These are phyloP conservation scores for Cystobasidium onofrii DNA, from an alignment of 768 basidiomycete species.

Conservation along the genomic window DNA sequence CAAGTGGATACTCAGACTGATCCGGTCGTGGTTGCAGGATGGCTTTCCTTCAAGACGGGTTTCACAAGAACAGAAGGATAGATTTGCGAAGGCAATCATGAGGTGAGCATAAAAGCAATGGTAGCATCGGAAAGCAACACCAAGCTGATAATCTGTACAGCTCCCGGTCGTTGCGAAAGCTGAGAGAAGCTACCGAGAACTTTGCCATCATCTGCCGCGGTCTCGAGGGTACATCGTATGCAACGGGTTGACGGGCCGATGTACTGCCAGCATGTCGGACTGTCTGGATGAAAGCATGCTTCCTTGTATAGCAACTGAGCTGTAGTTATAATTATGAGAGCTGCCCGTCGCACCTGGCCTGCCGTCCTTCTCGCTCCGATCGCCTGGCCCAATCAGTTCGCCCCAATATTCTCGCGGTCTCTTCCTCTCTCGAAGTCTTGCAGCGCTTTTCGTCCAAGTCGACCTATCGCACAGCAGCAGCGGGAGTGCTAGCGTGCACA, in stretches of 20 bases:
- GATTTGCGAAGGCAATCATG: conserved; percentile 17
- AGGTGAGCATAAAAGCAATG: not conserved
- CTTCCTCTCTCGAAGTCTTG: not conserved
- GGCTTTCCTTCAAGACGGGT: conserved; percentile 18
- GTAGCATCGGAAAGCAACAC: not conserved
- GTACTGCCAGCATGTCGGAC: not conserved
- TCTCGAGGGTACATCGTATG: conserved; percentile 20
- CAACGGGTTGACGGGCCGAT: not conserved
- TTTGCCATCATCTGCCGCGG: conserved; percentile 31
- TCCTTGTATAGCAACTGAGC: not conserved
- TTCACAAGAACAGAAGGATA: conserved; percentile 29
- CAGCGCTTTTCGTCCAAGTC: not conserved
- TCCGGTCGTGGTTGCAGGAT: not conserved
- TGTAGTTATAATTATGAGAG: not conserved
- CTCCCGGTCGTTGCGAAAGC: conserved; percentile 18
- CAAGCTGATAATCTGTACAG: not conserved
- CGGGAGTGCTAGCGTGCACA: not conserved
- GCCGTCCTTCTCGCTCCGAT: not conserved
- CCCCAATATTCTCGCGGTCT: not conserved
- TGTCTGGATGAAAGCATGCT: too few relatives aligned
- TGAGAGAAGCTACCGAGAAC: conserved; percentile 22
- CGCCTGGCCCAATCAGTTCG: not conserved
- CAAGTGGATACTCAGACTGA: not conserved
- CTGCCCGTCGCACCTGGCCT: too few relatives aligned
- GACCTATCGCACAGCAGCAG: not conserved